These are phyloP conservation scores for Aspergillus sp. DNA, from an alignment of 2,329 filamentous ascomycete genomes.

Conservation along the genomic window DNA sequence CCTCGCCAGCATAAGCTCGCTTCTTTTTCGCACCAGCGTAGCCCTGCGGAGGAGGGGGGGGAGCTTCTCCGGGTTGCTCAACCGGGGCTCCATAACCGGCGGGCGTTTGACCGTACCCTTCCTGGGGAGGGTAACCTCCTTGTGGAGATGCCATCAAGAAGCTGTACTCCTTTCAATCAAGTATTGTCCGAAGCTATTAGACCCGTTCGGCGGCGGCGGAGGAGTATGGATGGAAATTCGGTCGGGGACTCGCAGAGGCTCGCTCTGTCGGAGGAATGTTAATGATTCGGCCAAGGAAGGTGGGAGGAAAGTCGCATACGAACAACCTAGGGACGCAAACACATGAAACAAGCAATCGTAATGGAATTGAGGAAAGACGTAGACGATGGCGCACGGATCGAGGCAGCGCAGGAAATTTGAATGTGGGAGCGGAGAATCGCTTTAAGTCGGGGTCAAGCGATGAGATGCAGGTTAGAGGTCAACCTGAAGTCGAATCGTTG, in stretches of 20 bases:
- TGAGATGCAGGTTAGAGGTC: conserved; percentile 29
- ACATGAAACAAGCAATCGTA: background rate
- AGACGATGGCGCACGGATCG: conserved; percentile 17
- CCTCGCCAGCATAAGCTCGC: conserved; percentile 89
- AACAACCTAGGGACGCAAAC: conserved; percentile 16
- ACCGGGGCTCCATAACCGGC: conserved; percentile 45
- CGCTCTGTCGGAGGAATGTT: conserved; percentile 26
- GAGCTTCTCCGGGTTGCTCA: conserved; percentile 36
- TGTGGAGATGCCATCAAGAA: conserved; percentile 56
- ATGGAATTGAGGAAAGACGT: conserved; percentile 10
- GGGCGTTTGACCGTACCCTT: conserved; percentile 51
- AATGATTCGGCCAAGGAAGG: conserved; percentile 24
- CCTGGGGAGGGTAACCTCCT: conserved; percentile 56
- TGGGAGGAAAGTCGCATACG: conserved; percentile 24
- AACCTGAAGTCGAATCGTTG: conserved; percentile 1
- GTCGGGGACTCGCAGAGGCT: conserved; percentile 27
- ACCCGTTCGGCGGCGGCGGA: conserved; percentile 6
- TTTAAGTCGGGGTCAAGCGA: conserved; percentile 17
- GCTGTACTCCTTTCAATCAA: conserved; percentile 13
- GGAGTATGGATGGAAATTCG: conserved; percentile 11
- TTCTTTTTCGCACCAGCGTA: conserved; percentile 68
- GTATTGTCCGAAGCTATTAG: conserved; percentile 2
- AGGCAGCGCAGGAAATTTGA: conserved; percentile 22
- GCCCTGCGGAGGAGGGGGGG: conserved; percentile 36
- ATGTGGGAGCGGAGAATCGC: conserved; percentile 20